A percentile compares a stretch with the other conserved stretches of the same genome.
Evolutionary conservation across 2,329 filamentous ascomycete species (phyloP).

Genomic region (Neophaeococcomyces aloes): DNA sequence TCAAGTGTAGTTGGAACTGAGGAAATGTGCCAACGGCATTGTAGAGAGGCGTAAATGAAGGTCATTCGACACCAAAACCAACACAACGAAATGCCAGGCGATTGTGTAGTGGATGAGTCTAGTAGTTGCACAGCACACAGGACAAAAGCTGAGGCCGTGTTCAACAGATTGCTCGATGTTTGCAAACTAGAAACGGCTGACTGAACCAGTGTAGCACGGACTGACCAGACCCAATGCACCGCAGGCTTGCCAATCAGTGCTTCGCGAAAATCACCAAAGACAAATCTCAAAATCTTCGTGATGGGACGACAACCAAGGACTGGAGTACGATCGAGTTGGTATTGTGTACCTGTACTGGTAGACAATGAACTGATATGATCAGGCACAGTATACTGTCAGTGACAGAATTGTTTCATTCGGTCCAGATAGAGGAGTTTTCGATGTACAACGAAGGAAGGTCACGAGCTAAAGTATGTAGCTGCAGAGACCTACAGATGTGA

Average conservation of each 20-base stretch:
- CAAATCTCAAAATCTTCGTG: too few species aligned
- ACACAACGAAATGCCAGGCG: neutral
- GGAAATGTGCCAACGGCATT: conserved; percentile 7
- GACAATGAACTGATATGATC: too few species aligned
- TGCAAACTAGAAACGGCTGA: neutral
- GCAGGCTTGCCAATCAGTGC: neutral
- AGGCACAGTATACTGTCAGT: too few species aligned
- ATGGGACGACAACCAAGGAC: too few species aligned
- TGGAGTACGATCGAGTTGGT: too few species aligned
- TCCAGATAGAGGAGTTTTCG: too few species aligned
- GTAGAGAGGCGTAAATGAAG: conserved; percentile 6
- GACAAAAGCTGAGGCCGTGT: conserved; percentile 1
- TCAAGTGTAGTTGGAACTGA: conserved; percentile 5
- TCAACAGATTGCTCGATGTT: conserved; percentile 5
- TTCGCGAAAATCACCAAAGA: too few species aligned
- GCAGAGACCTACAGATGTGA: neutral
- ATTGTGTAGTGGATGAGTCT: neutral
- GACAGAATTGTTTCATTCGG: too few species aligned
- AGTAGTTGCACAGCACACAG: conserved; percentile 1
- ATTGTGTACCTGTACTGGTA: too few species aligned
- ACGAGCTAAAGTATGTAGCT: conserved; percentile 3
- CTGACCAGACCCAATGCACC: neutral
- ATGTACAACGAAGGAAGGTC: too few species aligned
- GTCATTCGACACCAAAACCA: conserved; percentile 5
- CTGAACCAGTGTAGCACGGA: conserved; percentile 4